Percentiles rank a stretch among this genome's conserved stretches.
Evolutionary conservation across 23 red algal species (phyloP).

Genomic region (Gracilaria domingensis): DNA sequence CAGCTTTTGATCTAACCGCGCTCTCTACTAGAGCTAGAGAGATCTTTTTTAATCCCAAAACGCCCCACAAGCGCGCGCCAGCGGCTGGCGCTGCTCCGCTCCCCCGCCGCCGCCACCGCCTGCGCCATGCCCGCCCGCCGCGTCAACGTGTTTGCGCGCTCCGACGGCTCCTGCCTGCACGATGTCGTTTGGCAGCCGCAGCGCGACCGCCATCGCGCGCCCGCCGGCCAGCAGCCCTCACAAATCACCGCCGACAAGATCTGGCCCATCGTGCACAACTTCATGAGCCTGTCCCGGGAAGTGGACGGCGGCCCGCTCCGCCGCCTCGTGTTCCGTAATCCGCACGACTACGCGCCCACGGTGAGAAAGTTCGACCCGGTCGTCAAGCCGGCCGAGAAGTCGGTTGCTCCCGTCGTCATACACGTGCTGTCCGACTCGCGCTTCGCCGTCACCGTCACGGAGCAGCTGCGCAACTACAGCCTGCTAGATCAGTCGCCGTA

Average conservation of each 20-base stretch:
- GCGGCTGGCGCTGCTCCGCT: background rate
- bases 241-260: conserved; percentile 24
- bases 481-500: background rate
- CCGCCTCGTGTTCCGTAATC: conserved; percentile 62
- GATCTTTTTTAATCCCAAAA: too few relatives aligned
- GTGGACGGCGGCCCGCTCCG: conserved; percentile 50
- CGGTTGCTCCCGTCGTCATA: conserved; percentile 40
- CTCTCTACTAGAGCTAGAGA: background rate
- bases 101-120: background rate
- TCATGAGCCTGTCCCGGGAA: conserved; percentile 55
- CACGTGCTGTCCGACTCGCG: conserved; percentile 21
- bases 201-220: background rate
- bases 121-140: conserved; percentile 15
- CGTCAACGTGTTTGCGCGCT: conserved; percentile 53
- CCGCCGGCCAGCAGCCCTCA: background rate
- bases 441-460: conserved; percentile 69
- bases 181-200: conserved; percentile 23
- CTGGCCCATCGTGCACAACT: conserved; percentile 65
- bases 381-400: background rate
- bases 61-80: too few relatives aligned
- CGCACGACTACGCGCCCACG: conserved; percentile 18
- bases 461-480: background rate
- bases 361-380: conserved; percentile 38
- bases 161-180: conserved; percentile 42
- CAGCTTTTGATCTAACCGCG: background rate